A percentile compares a stretch with the other conserved stretches of the same genome.
Evolutionary conservation across 1,139 yeast species (phyloP).

Genomic region (Lizanozyma gosingica): DNA sequence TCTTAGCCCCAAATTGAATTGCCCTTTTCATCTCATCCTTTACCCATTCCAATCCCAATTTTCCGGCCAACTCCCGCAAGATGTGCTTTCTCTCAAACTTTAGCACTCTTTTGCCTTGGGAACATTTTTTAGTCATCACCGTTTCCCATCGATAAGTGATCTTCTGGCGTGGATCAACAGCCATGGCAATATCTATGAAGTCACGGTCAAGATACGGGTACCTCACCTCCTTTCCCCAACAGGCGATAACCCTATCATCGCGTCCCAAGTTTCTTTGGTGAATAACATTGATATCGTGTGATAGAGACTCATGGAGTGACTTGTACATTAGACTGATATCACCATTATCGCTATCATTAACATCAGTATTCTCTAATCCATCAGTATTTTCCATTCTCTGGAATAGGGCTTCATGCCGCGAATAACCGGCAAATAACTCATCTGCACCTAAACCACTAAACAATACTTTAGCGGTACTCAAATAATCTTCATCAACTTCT

Average conservation of each 20-base stretch:
- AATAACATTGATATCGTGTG: conserved; percentile 61
- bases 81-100: conserved; percentile 46
- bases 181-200: conserved; percentile 46
- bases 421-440: conserved; percentile 89
- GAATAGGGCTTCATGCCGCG: conserved; percentile 56
- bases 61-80: conserved; percentile 52
- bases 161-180: conserved; percentile 3
- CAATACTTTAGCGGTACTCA: conserved; percentile 56
- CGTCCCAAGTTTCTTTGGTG: conserved; percentile 78
- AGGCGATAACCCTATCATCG: conserved; percentile 79
- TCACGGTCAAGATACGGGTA: conserved; percentile 75
- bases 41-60: conserved; percentile 46
- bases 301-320: conserved; percentile 40
- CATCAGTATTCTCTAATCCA: conserved; percentile 9
- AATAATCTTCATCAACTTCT: conserved; percentile 17
- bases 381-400: conserved; percentile 14
- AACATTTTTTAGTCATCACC: conserved; percentile 42
- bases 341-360: conserved; percentile 7
- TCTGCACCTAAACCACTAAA: conserved; percentile 97
- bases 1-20: conserved; percentile 90
- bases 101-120: conserved; percentile 16
- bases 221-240: conserved; percentile 85
- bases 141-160: conserved; percentile 13
- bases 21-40: conserved; percentile 83
- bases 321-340: conserved; percentile 13